Evolutionary conservation across 805 yeast species (phyloP).

Genomic region (Millerago galiae): DNA sequence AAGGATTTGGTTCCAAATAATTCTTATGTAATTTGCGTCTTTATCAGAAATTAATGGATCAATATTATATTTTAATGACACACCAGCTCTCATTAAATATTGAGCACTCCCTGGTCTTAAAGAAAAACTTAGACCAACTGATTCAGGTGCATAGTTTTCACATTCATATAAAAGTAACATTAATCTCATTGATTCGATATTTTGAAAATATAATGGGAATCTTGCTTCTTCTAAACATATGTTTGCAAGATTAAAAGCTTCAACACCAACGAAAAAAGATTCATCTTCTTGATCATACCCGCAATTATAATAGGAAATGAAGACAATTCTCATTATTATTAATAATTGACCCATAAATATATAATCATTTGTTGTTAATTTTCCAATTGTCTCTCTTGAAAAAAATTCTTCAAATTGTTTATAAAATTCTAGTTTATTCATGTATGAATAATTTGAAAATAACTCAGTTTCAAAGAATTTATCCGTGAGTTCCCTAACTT

Average conservation of each 20-base stretch:
- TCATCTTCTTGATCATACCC: slow-evolving; percentile 8
- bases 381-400: background rate
- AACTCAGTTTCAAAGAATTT: slow-evolving; percentile 8
- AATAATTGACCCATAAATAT: slow-evolving; percentile 14
- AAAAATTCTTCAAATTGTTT: slow-evolving; percentile 7
- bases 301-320: slow-evolving; percentile 15
- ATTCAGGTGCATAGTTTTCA: slow-evolving; percentile 3
- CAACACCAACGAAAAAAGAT: slow-evolving; percentile 1
- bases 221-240: slow-evolving; percentile 7
- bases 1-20: slow-evolving; percentile 7
- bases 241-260: slow-evolving; percentile 6
- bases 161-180: slow-evolving; percentile 3
- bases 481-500: background rate
- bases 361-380: slow-evolving; percentile 4
- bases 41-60: slow-evolving; percentile 1
- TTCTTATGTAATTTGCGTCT: slow-evolving; percentile 3
- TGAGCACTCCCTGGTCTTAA: slow-evolving; percentile 4
- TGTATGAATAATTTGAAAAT: slow-evolving; percentile 4
- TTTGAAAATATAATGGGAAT: slow-evolving; percentile 5
- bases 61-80: slow-evolving; percentile 5
- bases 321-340: slow-evolving; percentile 13
- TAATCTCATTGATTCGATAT: slow-evolving; percentile 5
- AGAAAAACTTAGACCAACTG: background rate
- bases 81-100: background rate
- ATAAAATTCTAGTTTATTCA: slow-evolving; percentile 8